phyloP scores from a whole-genome alignment of 192 early-diverging fungal species.

The Funneliformis mosseae region DNA sequence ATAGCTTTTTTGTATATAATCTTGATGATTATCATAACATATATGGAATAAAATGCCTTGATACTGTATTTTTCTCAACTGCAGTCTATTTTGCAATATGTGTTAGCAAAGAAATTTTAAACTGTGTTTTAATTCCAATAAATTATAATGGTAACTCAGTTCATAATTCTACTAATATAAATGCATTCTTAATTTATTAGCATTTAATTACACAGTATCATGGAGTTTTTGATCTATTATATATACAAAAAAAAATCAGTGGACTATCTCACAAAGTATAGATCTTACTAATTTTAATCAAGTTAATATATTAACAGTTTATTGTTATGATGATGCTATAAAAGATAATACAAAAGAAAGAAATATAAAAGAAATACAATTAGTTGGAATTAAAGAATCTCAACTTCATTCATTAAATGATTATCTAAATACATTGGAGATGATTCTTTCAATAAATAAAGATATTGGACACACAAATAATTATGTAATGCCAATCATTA shows the following conservation, averaged over 20 bases:
- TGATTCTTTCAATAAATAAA: constrained; percentile 4
- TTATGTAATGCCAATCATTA: not conserved
- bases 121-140: not conserved
- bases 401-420: not conserved
- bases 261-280: not conserved
- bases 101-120: not conserved
- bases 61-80: not conserved
- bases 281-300: not conserved
- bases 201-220: not conserved
- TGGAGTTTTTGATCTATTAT: not conserved
- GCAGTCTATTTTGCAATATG: not conserved
- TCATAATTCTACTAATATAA: not conserved
- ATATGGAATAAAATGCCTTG: not conserved
- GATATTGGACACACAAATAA: not conserved
- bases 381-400: not conserved
- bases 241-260: constrained; percentile 1
- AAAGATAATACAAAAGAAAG: not conserved
- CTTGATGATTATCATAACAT: not conserved
- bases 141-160: not conserved
- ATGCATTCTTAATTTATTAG: not conserved
- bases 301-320: not conserved
- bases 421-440: not conserved
- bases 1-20: not conserved
- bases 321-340: not conserved
- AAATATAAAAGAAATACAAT: not conserved